phyloP scores from a whole-genome alignment of 73 alveolate genomes.

The Effrenium voratum region DNA sequence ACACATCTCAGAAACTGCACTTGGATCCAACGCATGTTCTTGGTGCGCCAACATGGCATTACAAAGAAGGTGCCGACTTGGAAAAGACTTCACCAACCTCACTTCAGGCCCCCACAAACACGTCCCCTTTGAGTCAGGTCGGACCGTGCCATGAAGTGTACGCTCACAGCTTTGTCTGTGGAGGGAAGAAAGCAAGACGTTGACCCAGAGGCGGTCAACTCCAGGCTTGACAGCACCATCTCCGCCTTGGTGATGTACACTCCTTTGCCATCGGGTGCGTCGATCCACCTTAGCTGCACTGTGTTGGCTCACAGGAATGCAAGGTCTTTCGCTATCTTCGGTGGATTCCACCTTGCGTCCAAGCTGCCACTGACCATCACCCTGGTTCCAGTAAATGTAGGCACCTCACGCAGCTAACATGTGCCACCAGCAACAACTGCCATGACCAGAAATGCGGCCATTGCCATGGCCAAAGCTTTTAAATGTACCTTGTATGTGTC shows the following conservation, averaged over 20 bases:
- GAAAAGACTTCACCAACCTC: too few species aligned
- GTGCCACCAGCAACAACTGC: too few species aligned
- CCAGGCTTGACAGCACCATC: background rate
- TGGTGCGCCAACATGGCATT: background rate
- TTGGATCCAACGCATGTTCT: too few species aligned
- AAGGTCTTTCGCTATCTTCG: background rate
- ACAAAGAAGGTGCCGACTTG: too few species aligned
- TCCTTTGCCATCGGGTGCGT: conserved; percentile 87
- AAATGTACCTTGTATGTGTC: too few species aligned
- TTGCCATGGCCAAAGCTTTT: too few species aligned
- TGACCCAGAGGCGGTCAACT: background rate
- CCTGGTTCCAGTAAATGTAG: conserved; percentile 69
- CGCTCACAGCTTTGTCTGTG: background rate
- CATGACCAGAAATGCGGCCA: too few species aligned
- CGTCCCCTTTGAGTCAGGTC: background rate
- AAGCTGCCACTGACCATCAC: conserved; percentile 69
- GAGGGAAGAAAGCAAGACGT: background rate
- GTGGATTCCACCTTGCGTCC: background rate
- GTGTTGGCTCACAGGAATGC: background rate
- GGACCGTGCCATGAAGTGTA: background rate
- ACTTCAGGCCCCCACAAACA: background rate
- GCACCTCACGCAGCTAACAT: too few species aligned
- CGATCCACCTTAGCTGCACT: conserved; percentile 46
- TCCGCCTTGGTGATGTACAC: conserved; percentile 56
- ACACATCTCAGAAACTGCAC: too few species aligned